phyloP scores from a whole-genome alignment of 169 alveolate genomes.

The Eimeria acervulina region DNA sequence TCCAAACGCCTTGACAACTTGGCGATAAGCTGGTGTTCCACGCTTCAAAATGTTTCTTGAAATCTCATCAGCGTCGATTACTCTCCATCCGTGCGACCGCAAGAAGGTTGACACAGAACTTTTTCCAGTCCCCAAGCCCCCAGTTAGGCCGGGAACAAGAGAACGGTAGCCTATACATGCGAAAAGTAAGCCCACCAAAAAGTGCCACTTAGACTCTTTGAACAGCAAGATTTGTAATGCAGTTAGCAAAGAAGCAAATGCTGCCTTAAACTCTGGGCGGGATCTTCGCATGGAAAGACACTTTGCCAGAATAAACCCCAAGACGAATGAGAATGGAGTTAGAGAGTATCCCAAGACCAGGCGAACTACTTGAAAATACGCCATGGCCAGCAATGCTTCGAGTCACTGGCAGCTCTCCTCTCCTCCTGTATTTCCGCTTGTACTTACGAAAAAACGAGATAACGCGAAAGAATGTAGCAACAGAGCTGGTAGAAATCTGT shows the following conservation, averaged over 20 bases:
- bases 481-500: background rate
- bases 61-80: slow-evolving; percentile 58
- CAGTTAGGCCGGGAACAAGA: slow-evolving; percentile 71
- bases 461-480: background rate
- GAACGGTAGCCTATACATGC: slow-evolving; percentile 20
- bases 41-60: slow-evolving; percentile 45
- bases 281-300: background rate
- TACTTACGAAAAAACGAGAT: background rate
- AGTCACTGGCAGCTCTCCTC: background rate
- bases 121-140: slow-evolving; percentile 64
- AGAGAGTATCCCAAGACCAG: background rate
- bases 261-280: slow-evolving; percentile 13
- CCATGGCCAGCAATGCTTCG: background rate
- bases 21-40: slow-evolving; percentile 60
- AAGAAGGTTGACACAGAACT: slow-evolving; percentile 27
- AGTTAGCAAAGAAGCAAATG: background rate
- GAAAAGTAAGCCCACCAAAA: background rate
- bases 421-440: background rate
- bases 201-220: background rate
- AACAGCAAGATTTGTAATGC: background rate
- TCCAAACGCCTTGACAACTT: slow-evolving; percentile 61
- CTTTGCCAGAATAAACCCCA: slow-evolving; percentile 44
- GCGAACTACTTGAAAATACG: background rate
- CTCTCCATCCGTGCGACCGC: slow-evolving; percentile 45
- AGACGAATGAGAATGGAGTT: background rate